A percentile compares a stretch with the other conserved stretches of the same genome.
These are phyloP conservation scores for Fusarium chaquense DNA, from an alignment of 2,329 filamentous ascomycete genomes.

Conservation along the genomic window DNA sequence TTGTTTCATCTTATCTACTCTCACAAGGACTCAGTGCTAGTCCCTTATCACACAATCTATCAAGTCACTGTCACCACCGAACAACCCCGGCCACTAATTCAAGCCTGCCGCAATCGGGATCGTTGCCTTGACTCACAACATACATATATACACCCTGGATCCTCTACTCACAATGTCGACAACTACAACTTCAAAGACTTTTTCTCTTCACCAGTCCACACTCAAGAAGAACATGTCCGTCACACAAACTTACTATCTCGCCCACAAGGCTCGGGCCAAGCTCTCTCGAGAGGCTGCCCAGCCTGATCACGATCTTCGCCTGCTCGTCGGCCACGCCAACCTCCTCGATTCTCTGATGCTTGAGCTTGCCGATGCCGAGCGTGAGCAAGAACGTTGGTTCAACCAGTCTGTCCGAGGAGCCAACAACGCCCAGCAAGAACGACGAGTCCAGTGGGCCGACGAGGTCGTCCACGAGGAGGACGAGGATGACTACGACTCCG, in stretches of 20 bases:
- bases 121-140: constrained; percentile 47
- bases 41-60: constrained; percentile 47
- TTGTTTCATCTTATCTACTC: constrained; percentile 9
- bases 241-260: constrained; percentile 98
- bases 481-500: constrained; percentile 75
- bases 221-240: constrained; percentile 92
- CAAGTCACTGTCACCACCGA: constrained; percentile 48
- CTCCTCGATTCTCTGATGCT: constrained; percentile 96
- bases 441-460: constrained; percentile 90
- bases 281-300: constrained; percentile 91
- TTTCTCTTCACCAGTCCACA: constrained; percentile 51
- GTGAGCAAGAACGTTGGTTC: constrained; percentile 97
- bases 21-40: constrained; percentile 34
- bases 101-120: constrained; percentile 49
- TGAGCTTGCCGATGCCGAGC: constrained; percentile 89
- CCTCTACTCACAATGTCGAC: constrained; percentile 49
- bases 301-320: constrained; percentile 92
- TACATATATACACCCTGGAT: constrained; percentile 42
- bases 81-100: constrained; percentile 49
- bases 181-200: constrained; percentile 46
- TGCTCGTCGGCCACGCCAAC: constrained; percentile 98
- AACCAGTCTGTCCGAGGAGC: constrained; percentile 91
- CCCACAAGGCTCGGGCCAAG: constrained; percentile 96
- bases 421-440: constrained; percentile 66
- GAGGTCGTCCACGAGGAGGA: constrained; percentile 80